A percentile compares a stretch with the other conserved stretches of the same genome.
These are phyloP conservation scores for Saturnispora mendoncae DNA, from an alignment of 805 yeast species.

Conservation along the genomic window DNA sequence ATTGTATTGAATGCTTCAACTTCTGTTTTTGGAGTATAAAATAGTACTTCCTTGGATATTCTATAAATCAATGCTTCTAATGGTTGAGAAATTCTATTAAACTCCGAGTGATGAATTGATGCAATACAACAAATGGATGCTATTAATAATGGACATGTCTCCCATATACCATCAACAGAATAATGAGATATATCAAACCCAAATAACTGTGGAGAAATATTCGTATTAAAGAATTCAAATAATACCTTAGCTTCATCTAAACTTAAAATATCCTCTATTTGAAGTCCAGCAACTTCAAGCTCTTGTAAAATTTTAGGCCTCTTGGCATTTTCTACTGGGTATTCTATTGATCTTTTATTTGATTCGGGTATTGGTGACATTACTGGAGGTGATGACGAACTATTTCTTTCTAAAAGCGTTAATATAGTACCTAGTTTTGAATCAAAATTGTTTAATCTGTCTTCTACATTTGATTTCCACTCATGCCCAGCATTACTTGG, in stretches of 20 bases:
- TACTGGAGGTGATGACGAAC: not conserved
- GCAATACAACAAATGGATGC: conserved; percentile 55
- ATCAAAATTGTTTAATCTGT: conserved; percentile 32
- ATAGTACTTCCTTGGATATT: conserved; percentile 25
- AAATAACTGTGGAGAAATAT: conserved; percentile 55
- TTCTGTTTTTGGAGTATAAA: conserved; percentile 33
- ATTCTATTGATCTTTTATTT: conserved; percentile 3
- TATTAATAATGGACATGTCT: conserved; percentile 46
- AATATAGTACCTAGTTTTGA: conserved; percentile 32
- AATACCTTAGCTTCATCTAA: conserved; percentile 35
- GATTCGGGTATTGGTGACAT: not conserved
- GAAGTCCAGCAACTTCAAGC: not conserved
- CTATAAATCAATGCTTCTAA: conserved; percentile 26
- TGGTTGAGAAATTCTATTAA: conserved; percentile 19
- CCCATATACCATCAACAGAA: conserved; percentile 43
- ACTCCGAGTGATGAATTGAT: conserved; percentile 47
- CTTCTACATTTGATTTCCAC: conserved; percentile 33
- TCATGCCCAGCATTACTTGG: conserved; percentile 2
- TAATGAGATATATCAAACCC: conserved; percentile 52
- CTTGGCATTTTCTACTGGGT: not conserved
- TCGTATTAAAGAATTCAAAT: conserved; percentile 42
- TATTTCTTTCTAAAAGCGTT: conserved; percentile 26
- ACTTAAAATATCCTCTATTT: conserved; percentile 17
- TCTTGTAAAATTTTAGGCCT: not conserved
- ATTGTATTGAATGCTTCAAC: conserved; percentile 49